Conservation (phyloP, 2,329 filamentous ascomycete genomes). For the Claviceps spartinae region DNA sequence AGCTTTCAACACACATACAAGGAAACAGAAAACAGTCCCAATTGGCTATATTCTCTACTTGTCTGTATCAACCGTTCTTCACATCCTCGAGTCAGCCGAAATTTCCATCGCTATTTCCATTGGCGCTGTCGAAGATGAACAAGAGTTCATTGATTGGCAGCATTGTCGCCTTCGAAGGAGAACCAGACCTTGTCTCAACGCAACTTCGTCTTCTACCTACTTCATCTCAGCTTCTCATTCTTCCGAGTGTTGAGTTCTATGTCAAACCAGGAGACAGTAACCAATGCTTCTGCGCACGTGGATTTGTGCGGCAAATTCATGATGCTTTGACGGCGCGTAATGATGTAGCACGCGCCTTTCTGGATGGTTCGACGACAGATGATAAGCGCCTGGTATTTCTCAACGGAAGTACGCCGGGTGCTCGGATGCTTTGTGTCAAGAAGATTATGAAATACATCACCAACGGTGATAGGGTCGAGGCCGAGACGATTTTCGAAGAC, state of each 20-base stretch:
- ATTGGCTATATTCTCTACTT: not conserved
- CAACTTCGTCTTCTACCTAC: conserved; percentile 47
- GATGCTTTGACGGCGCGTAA: conserved; percentile 33
- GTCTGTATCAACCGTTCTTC: not conserved
- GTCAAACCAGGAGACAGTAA: not conserved
- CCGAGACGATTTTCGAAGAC: conserved; percentile 36
- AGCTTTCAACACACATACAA: not conserved
- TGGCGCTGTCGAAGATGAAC: conserved; percentile 7
- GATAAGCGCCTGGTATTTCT: conserved; percentile 45
- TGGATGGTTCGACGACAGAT: conserved; percentile 29
- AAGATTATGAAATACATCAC: conserved; percentile 40
- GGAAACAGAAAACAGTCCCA: not conserved
- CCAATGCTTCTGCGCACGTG: conserved; percentile 16
- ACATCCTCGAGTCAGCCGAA: not conserved
- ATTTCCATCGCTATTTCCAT: not conserved
- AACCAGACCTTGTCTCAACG: conserved; percentile 38
- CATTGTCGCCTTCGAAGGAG: conserved; percentile 48
- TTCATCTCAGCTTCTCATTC: conserved; percentile 42
- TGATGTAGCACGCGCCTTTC: conserved; percentile 36
- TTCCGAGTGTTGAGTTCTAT: conserved; percentile 26
- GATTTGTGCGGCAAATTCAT: conserved; percentile 36
- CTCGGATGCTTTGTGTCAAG: conserved; percentile 39
- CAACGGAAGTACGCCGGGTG: conserved; percentile 43
- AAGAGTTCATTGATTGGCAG: conserved; percentile 24
- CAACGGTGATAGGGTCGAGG: conserved; percentile 32